Evolutionary conservation across 495 filamentous ascomycete species (phyloP).

Genomic region (Aspergillus bertholletiae): DNA sequence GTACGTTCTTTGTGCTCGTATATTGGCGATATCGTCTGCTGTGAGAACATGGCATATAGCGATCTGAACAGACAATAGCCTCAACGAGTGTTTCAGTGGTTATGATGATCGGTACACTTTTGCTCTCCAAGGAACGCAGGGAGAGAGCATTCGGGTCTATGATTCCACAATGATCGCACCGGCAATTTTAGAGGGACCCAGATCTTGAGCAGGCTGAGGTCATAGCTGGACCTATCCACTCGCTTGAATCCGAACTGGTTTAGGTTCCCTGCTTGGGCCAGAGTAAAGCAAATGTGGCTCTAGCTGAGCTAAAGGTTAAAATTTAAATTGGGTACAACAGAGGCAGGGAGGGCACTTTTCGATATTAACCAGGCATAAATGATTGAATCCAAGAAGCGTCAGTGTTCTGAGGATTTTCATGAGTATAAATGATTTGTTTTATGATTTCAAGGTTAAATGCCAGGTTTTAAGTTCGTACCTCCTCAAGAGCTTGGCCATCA

Average conservation of each 20-base stretch:
- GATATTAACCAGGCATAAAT: neutral
- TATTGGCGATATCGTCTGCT: no score
- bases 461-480: neutral
- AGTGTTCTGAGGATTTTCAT: no score
- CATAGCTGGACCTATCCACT: slow-evolving; percentile 1
- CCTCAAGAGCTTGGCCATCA: neutral
- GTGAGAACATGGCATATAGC: no score
- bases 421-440: slow-evolving; percentile 1
- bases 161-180: neutral
- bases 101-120: neutral
- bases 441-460: neutral
- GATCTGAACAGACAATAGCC: neutral
- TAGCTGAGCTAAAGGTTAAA: neutral
- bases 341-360: neutral
- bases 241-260: slow-evolving; percentile 4
- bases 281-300: slow-evolving; percentile 13
- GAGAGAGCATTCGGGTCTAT: neutral
- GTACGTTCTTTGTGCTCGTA: no score
- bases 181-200: neutral
- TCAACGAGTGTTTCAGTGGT: neutral
- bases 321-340: neutral
- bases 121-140: neutral
- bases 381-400: neutral
- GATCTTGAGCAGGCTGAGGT: slow-evolving; percentile 2
- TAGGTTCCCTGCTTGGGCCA: slow-evolving; percentile 2